A percentile compares a stretch with the other conserved stretches of the same genome.
phyloP scores from a whole-genome alignment of 208 protist genomes.

The Leishmania aethiopica region DNA sequence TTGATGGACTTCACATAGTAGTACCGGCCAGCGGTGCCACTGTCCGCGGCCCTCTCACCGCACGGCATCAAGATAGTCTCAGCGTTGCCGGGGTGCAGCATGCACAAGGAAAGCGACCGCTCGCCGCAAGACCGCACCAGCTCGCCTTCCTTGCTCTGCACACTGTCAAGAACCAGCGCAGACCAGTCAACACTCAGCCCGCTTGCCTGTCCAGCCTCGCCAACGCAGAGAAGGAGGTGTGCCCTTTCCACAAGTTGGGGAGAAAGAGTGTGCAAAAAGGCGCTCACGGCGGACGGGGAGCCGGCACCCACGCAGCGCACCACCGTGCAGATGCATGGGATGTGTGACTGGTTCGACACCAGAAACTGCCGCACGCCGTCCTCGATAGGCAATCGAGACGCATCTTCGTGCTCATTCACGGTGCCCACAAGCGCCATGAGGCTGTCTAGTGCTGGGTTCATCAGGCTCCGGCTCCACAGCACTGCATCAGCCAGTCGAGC shows the following conservation, averaged over 20 bases:
- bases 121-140: constrained; percentile 33
- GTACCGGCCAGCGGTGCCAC: constrained; percentile 23
- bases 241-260: constrained; percentile 5
- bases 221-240: constrained; percentile 34
- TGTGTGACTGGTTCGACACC: constrained; percentile 20
- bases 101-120: constrained; percentile 42
- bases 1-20: constrained; percentile 58
- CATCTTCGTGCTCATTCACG: constrained; percentile 19
- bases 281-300: background rate
- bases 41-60: constrained; percentile 26
- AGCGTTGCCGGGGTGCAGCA: constrained; percentile 40
- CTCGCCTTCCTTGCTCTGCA: constrained; percentile 40
- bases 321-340: constrained; percentile 22
- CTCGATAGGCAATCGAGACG: constrained; percentile 27
- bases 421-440: constrained; percentile 16
- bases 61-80: constrained; percentile 29
- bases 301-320: constrained; percentile 22
- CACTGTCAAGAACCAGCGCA: constrained; percentile 35
- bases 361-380: constrained; percentile 14
- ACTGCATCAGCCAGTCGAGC: constrained; percentile 22
- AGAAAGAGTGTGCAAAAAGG: constrained; percentile 21
- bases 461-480: constrained; percentile 24
- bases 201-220: constrained; percentile 36
- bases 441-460: constrained; percentile 22
- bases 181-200: constrained; percentile 32